Evolutionary conservation across 176 grass and related monocot species (phyloP), one percentile per base, ranked within the genome.

Genomic region (Puccinellia tenuiflora): DNA sequence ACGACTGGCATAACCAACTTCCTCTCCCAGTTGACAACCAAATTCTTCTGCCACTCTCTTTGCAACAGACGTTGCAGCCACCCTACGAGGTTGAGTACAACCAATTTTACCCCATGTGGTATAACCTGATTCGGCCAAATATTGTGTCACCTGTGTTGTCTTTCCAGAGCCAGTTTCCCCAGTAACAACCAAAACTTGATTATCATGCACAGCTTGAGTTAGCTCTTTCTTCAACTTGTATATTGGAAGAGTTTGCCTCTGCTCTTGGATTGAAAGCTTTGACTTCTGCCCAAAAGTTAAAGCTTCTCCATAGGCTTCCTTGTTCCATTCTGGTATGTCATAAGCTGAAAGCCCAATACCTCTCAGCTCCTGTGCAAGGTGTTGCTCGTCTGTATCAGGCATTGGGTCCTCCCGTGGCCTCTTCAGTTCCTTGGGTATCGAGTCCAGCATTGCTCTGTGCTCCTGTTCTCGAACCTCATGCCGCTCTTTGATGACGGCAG

Each of bases 281-380:
- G 90, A 94, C 62, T 90, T 92, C 66, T 94, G 88, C 62, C 90
- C 95, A 82, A 95, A 95, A 31, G 95, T 95, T 72, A 92, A 81
- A n/a, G 92, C 92, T 46, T 95, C 95, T 79, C 92, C 96, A 83
- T 98, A 98, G 3, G 96, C 92, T 77, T 97, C 95, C 56, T 95
- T 93, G 77, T 98, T 98, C 96, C 96, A 98, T 67, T 95, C 96
- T 3, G 96, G 96, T 90, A 98, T 97, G 69, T 92, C 92, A 79
- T 97, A 94, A 31, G 92, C 95, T 72, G 95, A 93, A 75, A 98
- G 84, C 13, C 90, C 96, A 39, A 95, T 89, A 79, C 96, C 92
- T 67, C 89, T 86, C 57, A 98, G 88, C 78, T 98, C 96, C 85
- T 95, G 96, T 7, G 92, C 92, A 53, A 98, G 88, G 62, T 98